Conservation (phyloP, 2,329 filamentous ascomycete genomes). For the Drechslerella stenobrocha region DNA sequence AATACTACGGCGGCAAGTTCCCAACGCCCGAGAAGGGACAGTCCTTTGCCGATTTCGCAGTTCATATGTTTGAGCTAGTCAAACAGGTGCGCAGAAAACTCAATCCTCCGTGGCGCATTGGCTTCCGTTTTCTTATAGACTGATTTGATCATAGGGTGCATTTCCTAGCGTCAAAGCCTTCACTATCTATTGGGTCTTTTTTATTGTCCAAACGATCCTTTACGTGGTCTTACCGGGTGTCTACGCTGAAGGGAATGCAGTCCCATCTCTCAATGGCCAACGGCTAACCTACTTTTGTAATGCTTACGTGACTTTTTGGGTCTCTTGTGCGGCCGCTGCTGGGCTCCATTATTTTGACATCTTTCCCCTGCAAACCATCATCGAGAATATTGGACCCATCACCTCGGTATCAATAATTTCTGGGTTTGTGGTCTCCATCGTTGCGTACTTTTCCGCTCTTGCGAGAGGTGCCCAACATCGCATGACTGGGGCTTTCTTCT, state of each 20-base stretch:
- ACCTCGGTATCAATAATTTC: slow-evolving; percentile 91
- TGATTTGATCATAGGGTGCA: slow-evolving; percentile 61
- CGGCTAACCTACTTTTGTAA: slow-evolving; percentile 95
- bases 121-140: slow-evolving; percentile 2
- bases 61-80: slow-evolving; percentile 71
- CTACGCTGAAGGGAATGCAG: slow-evolving; percentile 82
- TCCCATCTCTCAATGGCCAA: slow-evolving; percentile 78
- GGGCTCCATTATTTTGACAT: slow-evolving; percentile 76
- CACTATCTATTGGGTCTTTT: slow-evolving; percentile 92
- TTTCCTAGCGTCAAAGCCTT: slow-evolving; percentile 82
- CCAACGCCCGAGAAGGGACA: slow-evolving; percentile 70
- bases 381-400: slow-evolving; percentile 92
- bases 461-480: slow-evolving; percentile 80
- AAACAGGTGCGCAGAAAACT: slow-evolving; percentile 61
- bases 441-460: slow-evolving; percentile 84
- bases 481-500: slow-evolving; percentile 80
- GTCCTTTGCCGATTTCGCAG: slow-evolving; percentile 70
- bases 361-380: slow-evolving; percentile 86
- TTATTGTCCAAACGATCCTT: slow-evolving; percentile 77
- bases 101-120: neutral
- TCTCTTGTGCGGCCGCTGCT: slow-evolving; percentile 73
- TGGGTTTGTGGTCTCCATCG: slow-evolving; percentile 77
- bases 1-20: slow-evolving; percentile 83
- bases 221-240: slow-evolving; percentile 88
- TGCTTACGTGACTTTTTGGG: slow-evolving; percentile 82